These are phyloP conservation scores for Phaeosphaeriaceae sp. DNA, from an alignment of 2,329 filamentous ascomycete species.

Conservation along the genomic window DNA sequence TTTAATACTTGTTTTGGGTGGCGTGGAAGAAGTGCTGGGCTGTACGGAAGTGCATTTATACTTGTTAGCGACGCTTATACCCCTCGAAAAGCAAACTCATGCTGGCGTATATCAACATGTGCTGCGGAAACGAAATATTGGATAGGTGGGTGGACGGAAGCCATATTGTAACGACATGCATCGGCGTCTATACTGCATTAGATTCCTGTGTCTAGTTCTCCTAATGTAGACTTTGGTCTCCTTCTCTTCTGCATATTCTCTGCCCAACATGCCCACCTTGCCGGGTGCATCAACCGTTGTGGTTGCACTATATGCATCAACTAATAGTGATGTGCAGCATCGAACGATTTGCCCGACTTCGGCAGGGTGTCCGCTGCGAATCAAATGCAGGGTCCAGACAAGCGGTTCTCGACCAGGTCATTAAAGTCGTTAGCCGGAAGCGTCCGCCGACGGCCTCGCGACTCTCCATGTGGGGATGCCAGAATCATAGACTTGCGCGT, in stretches of 20 bases:
- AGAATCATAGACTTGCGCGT: slow-evolving; percentile 17
- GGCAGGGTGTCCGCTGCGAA: slow-evolving; percentile 4
- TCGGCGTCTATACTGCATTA: slow-evolving; percentile 5
- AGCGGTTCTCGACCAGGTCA: slow-evolving; percentile 1
- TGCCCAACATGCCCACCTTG: not conserved
- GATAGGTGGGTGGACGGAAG: slow-evolving; percentile 20
- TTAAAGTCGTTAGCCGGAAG: slow-evolving; percentile 1
- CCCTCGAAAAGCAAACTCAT: slow-evolving; percentile 14
- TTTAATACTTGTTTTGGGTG: slow-evolving; percentile 18
- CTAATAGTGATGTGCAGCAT: not conserved
- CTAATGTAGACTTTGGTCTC: not conserved
- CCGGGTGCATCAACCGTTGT: not conserved
- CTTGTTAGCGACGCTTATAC: slow-evolving; percentile 34
- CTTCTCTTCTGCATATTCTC: not conserved
- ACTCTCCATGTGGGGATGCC: slow-evolving; percentile 15
- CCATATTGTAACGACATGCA: slow-evolving; percentile 15
- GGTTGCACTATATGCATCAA: not conserved
- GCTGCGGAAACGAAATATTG: slow-evolving; percentile 18
- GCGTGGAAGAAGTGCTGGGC: slow-evolving; percentile 1
- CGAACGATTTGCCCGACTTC: slow-evolving; percentile 6
- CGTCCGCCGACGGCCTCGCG: slow-evolving; percentile 14
- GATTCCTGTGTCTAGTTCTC: slow-evolving; percentile 3
- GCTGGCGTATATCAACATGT: slow-evolving; percentile 13
- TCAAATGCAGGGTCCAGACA: slow-evolving; percentile 7
- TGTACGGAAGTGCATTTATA: slow-evolving; percentile 25